Evolutionary conservation across 1,284 basidiomycete genomes (phyloP).

Genomic region (Ceratorhiza oryzae-sativae): DNA sequence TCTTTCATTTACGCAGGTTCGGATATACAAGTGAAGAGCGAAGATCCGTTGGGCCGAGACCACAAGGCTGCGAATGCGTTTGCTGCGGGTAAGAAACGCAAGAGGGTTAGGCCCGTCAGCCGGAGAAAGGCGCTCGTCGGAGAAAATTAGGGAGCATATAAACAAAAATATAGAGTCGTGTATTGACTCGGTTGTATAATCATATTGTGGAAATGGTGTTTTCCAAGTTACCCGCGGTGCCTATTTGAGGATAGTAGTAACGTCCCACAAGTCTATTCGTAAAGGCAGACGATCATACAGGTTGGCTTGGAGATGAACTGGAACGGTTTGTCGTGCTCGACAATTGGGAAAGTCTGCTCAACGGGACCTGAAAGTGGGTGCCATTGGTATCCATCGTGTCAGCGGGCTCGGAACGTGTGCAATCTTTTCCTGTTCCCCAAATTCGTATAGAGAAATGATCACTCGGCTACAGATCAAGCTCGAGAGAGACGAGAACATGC

Average conservation of each 20-base stretch:
- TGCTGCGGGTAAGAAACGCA: slow-evolving; percentile 84
- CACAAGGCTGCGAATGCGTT: slow-evolving; percentile 88
- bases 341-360: too few relatives aligned
- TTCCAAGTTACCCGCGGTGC: too few relatives aligned
- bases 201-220: neutral
- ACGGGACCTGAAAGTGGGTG: neutral
- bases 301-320: too few relatives aligned
- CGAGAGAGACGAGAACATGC: neutral
- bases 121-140: slow-evolving; percentile 28
- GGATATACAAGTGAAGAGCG: slow-evolving; percentile 96
- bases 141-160: slow-evolving; percentile 21
- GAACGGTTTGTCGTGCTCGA: too few relatives aligned
- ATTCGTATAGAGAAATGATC: slow-evolving; percentile 2
- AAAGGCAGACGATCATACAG: neutral
- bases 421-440: slow-evolving; percentile 2
- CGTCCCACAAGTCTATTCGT: too few relatives aligned
- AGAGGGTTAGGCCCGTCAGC: slow-evolving; percentile 61
- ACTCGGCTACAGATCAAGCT: slow-evolving; percentile 12
- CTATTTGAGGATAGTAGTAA: too few relatives aligned
- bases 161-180: slow-evolving; percentile 9
- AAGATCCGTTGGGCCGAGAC: slow-evolving; percentile 89
- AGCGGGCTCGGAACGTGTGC: neutral
- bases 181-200: slow-evolving; percentile 4
- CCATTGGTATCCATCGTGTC: neutral
- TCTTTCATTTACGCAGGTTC: slow-evolving; percentile 62